Base-by-base conservation (phyloP, 2,329 filamentous ascomycete species). In the Pseudopyricularia cyperi region DNA sequence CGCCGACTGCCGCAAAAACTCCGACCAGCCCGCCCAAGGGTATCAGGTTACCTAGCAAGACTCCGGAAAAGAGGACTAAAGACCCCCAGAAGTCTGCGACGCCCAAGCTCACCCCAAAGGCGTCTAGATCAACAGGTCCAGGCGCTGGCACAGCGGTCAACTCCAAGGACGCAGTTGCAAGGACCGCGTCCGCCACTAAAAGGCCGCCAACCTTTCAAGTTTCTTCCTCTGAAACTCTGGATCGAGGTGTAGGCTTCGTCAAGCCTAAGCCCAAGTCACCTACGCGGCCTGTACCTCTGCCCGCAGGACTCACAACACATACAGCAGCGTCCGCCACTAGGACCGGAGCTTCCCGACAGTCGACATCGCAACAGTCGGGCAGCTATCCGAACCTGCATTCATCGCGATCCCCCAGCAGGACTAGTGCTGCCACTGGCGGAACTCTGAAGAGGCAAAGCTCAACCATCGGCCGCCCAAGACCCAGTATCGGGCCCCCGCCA, bases 281-380 rank as follows among this genome's bases (percentile, higher is more conserved):
- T 2, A 89, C 85, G 2, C 78, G 80, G 52, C 83, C 84, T 9
- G 71, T 82, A 50, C 79, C 77, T 53, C 70, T 89, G 1, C 81
- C 85, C 8, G 71, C 83, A 9, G 82, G 83, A 53, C 70, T 89
- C 30, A 84, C 75, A 24, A 81, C 83, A 6, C 84, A 82, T 32
- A 89, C 85, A 3, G 78, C 84, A 24, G 75, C 85, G 1, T 89
- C 80, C 1, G 78, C 77, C 15, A 82, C 80, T 14, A 87, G 83
- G 65, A 71, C 75, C 49, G 61, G 62, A 19, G 57, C 59, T 11
- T 56, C 63, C 3, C 63, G 68, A 42, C 68, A 69, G 55, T 72
- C 74, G 11, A 63, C 69, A 15, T 69, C 63, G 52, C 70, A 64
- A 56, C 66, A 62, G 55, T 71, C 62, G 26, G 66, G 67, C 30